phyloP scores from a whole-genome alignment of 208 protist species.

The Acanthamoeba castellanii region DNA sequence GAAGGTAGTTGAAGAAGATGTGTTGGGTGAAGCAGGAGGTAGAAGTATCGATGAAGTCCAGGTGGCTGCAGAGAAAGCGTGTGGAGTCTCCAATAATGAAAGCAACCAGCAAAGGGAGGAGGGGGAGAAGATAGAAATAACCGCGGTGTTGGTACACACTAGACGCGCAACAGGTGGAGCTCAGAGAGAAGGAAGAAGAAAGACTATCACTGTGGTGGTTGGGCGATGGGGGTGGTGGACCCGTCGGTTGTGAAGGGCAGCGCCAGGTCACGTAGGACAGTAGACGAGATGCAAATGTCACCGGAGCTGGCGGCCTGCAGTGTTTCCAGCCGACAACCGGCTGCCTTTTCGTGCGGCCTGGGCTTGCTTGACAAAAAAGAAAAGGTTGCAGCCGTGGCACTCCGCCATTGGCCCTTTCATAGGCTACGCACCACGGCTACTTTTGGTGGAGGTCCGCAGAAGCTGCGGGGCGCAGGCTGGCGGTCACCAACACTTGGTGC shows the following conservation, averaged over 20 bases:
- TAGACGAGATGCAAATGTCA: constrained; percentile 17
- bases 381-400: background rate
- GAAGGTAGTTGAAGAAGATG: too few relatives aligned
- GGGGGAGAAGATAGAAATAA: background rate
- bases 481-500: too few relatives aligned
- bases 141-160: background rate
- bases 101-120: background rate
- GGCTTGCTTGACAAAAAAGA: too few relatives aligned
- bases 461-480: too few relatives aligned
- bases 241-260: too few relatives aligned
- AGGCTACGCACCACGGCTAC: too few relatives aligned
- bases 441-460: too few relatives aligned
- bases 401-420: background rate
- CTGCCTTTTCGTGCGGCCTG: background rate
- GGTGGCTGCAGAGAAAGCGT: background rate
- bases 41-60: too few relatives aligned
- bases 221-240: background rate
- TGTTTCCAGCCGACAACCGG: constrained; percentile 12
- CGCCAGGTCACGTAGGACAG: background rate
- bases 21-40: too few relatives aligned
- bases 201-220: background rate
- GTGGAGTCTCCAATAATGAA: background rate
- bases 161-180: background rate
- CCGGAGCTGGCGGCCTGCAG: background rate
- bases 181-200: background rate